Evolutionary conservation across 164 flowering plant genomes (phyloP), one percentile per base, ranked within the genome.

Genomic region (Macadamia integrifolia): DNA sequence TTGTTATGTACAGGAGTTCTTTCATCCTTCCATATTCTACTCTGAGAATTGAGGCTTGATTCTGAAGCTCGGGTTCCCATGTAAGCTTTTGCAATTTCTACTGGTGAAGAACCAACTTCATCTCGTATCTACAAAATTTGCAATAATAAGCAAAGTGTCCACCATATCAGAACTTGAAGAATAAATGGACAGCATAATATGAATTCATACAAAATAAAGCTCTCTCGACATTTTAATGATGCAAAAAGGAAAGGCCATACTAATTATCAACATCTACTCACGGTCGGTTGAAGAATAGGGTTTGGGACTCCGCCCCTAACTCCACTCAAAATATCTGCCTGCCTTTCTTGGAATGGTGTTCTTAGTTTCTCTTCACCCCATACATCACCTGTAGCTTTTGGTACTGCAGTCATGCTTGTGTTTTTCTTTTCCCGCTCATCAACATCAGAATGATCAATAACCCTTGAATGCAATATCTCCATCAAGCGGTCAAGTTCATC

Each of bases 51-150:
- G 46, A 63, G 48, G 64, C 80, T 81, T 48, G 48, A 35, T 29
- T 82, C 92, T 44, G 83, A 69, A 60, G 78, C 68, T 50, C 83
- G 84, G 72, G 70, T 58, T 59, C 82, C 84, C 98, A 92, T 92
- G 73, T 83, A 92, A 62, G 97, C 97, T 80, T 79, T 89, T 61
- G 98, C 98, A 83, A 91, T 83, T 5, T 95, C 98, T 73, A 88
- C 71, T 14, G 99, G 99, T 40, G 98, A 90, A 61, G 89, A 81
- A 72, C 88, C 85, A 74, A 80, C 80, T 65, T 78, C 85, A 77
- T 82, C 85, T 76, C 3, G 73, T 53, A 69, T 49, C 97, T 92
- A 79, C 63, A 74, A 66, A 67, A 64, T 18, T 58, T 31, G 35
- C 3, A 44, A 44, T 48, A 8, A 61, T 43, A 43, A 58, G n/a